A percentile compares a stretch with the other conserved stretches of the same genome.
These are phyloP conservation scores for Fusarium subtropicale DNA, from an alignment of 2,329 filamentous ascomycete genomes.

Conservation along the genomic window DNA sequence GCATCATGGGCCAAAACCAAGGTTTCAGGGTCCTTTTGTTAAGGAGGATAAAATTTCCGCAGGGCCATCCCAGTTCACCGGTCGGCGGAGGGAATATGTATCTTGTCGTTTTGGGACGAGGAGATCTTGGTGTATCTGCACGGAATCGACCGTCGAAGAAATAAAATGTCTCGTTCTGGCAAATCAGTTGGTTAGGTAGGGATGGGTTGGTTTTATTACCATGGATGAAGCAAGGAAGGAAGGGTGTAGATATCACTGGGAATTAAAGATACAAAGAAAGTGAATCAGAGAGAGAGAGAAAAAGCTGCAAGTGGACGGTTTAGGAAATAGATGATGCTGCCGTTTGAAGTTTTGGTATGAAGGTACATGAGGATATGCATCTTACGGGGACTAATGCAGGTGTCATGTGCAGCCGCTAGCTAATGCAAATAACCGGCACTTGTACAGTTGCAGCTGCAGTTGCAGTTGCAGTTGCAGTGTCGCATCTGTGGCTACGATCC, in stretches of 20 bases:
- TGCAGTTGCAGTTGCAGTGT: not conserved
- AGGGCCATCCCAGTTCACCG: conserved; percentile 20
- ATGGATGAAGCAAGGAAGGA: conserved; percentile 14
- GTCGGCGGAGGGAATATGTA: not conserved
- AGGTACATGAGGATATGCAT: conserved; percentile 29
- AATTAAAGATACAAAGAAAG: not conserved
- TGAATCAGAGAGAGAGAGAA: not conserved
- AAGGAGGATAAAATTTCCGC: conserved; percentile 12
- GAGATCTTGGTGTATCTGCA: conserved; percentile 31
- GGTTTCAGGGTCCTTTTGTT: conserved; percentile 10
- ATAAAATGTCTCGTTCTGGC: not conserved
- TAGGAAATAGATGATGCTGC: conserved; percentile 42
- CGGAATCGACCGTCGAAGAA: conserved; percentile 15
- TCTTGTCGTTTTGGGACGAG: conserved; percentile 26
- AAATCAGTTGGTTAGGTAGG: not conserved
- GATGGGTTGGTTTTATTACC: not conserved
- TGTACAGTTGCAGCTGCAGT: not conserved
- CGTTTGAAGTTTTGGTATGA: conserved; percentile 40
- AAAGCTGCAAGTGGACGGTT: conserved; percentile 42
- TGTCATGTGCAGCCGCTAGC: conserved; percentile 27
- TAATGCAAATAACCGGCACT: conserved; percentile 39
- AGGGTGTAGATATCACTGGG: conserved; percentile 30
- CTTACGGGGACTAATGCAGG: conserved; percentile 8
- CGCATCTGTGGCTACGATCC: conserved; percentile 21
- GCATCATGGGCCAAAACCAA: conserved; percentile 12